These are phyloP conservation scores for Candida endomychidarum DNA, from an alignment of 805 yeast species.

Conservation along the genomic window DNA sequence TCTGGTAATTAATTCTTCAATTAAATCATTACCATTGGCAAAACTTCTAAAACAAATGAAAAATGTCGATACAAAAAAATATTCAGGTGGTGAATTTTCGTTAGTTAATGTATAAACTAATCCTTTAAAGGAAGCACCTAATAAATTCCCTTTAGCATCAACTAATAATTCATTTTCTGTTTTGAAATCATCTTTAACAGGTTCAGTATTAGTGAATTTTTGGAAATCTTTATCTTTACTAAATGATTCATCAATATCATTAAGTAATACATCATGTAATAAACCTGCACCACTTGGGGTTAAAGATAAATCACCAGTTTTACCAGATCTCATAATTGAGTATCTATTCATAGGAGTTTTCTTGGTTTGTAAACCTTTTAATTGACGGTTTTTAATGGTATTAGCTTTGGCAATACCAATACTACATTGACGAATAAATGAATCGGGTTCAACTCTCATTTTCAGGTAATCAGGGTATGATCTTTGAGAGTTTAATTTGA, in stretches of 20 bases:
- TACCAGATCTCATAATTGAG: slow-evolving; percentile 52
- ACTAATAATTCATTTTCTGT: slow-evolving; percentile 48
- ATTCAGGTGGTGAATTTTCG: slow-evolving; percentile 62
- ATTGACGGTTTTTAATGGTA: slow-evolving; percentile 23
- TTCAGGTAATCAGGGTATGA: slow-evolving; percentile 64
- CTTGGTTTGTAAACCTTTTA: slow-evolving; percentile 18
- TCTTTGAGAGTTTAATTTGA: slow-evolving; percentile 55
- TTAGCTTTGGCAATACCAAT: slow-evolving; percentile 52
- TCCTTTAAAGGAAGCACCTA: slow-evolving; percentile 74
- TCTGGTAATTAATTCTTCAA: slow-evolving; percentile 65
- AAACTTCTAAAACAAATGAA: slow-evolving; percentile 75
- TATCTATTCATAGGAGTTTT: slow-evolving; percentile 39
- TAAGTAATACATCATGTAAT: slow-evolving; percentile 32
- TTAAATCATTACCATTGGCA: slow-evolving; percentile 62
- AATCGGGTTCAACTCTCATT: slow-evolving; percentile 57
- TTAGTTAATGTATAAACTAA: slow-evolving; percentile 65
- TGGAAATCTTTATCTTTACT: slow-evolving; percentile 37
- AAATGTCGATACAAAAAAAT: slow-evolving; percentile 69
- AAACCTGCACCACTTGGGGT: slow-evolving; percentile 50
- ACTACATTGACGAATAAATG: slow-evolving; percentile 62
- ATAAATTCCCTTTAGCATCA: slow-evolving; percentile 50
- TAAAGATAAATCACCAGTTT: slow-evolving; percentile 47
- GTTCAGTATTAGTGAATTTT: slow-evolving; percentile 25
- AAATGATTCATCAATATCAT: slow-evolving; percentile 30
- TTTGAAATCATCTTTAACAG: slow-evolving; percentile 10